Evolutionary conservation across 2,329 filamentous ascomycete species (phyloP).

Genomic region (Botrytis fragariae): DNA sequence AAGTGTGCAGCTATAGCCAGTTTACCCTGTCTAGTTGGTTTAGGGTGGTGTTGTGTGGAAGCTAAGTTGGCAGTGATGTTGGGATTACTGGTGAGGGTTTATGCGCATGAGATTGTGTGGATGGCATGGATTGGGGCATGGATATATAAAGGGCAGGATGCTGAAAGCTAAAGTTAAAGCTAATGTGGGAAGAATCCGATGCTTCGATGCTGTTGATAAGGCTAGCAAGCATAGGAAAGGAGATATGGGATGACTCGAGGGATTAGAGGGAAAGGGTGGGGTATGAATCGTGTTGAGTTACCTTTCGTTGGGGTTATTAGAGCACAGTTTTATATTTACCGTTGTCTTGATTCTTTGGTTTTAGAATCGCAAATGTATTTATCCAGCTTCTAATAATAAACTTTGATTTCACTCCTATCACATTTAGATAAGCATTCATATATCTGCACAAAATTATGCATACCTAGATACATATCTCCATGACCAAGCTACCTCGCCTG

Average conservation of each 20-base stretch:
- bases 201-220: neutral
- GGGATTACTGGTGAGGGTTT: neutral
- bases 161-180: neutral
- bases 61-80: neutral
- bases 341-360: neutral
- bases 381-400: neutral
- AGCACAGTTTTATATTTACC: neutral
- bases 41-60: neutral
- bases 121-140: neutral
- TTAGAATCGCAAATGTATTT: neutral
- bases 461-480: neutral
- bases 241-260: neutral
- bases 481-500: neutral
- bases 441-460: neutral
- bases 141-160: neutral
- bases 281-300: neutral
- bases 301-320: neutral
- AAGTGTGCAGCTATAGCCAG: neutral
- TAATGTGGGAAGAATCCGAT: neutral
- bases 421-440: neutral
- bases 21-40: constrained; percentile 1
- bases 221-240: neutral
- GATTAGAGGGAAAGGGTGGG: neutral
- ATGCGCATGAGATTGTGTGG: constrained; percentile 7
- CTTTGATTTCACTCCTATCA: neutral